A percentile compares a stretch with the other conserved stretches of the same genome.
These are phyloP conservation scores for Chiua sp. DNA, from an alignment of 1,284 basidiomycete genomes.

Conservation along the genomic window DNA sequence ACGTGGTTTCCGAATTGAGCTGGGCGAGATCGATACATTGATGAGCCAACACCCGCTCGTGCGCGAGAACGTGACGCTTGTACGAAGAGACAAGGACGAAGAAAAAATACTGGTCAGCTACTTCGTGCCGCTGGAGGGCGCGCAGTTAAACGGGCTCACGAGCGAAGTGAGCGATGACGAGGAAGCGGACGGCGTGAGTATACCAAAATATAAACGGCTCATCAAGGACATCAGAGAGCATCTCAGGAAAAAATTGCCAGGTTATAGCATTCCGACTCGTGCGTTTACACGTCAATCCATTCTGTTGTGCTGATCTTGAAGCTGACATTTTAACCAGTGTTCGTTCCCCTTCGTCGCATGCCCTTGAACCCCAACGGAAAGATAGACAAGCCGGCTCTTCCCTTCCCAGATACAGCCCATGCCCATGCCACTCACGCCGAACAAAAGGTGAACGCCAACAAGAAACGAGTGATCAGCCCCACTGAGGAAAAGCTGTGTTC, in stretches of 20 bases:
- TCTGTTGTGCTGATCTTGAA: conserved; percentile 2
- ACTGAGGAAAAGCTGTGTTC: conserved; percentile 84
- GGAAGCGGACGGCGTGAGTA: conserved; percentile 68
- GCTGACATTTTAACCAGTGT: conserved; percentile 58
- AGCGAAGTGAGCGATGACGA: conserved; percentile 73
- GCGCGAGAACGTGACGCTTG: conserved; percentile 96
- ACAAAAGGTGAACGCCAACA: conserved; percentile 36
- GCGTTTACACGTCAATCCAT: conserved; percentile 51
- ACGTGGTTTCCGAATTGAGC: conserved; percentile 98
- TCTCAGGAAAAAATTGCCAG: conserved; percentile 96
- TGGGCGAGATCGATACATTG: conserved; percentile 98
- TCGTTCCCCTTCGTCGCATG: conserved; percentile 95
- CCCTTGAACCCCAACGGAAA: conserved; percentile 99
- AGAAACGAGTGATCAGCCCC: conserved; percentile 53
- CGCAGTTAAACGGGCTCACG: conserved; percentile 74
- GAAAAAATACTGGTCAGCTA: conserved; percentile 99
- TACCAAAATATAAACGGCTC: conserved; percentile 83
- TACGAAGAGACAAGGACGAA: conserved; percentile 98
- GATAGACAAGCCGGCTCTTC: conserved; percentile 97
- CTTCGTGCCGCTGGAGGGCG: conserved; percentile 90
- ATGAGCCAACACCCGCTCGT: conserved; percentile 94
- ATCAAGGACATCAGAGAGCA: conserved; percentile 96
- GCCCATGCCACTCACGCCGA: conserved; percentile 49
- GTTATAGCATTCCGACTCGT: conserved; percentile 89
- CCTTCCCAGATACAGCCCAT: conserved; percentile 97